Evolutionary conservation across 2,329 filamentous ascomycete species (phyloP).

Genomic region (Penicillium verrucosum): DNA sequence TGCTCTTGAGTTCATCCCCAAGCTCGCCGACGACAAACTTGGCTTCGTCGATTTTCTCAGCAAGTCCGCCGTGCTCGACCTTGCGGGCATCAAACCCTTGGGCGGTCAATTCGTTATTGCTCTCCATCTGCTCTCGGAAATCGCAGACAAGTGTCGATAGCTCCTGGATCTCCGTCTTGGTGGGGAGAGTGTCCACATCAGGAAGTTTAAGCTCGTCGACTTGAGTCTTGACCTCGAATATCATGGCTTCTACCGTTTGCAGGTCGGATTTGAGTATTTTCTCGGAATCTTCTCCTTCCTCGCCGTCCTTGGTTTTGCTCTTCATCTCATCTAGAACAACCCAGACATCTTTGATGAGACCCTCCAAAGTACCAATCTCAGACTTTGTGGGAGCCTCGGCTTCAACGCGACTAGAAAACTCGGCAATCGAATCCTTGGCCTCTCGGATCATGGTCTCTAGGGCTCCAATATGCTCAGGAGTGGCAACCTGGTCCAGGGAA

Average conservation of each 20-base stretch:
- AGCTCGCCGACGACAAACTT: constrained; percentile 75
- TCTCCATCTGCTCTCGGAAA: constrained; percentile 61
- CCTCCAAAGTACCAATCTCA: constrained; percentile 72
- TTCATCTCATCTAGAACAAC: constrained; percentile 69
- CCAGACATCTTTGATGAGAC: constrained; percentile 74
- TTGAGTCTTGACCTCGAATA: constrained; percentile 78
- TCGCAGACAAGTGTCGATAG: constrained; percentile 70
- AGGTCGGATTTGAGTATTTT: constrained; percentile 77
- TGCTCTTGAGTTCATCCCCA: constrained; percentile 70
- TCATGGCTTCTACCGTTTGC: constrained; percentile 74
- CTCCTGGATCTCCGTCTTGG: constrained; percentile 70
- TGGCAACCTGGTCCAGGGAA: constrained; percentile 65
- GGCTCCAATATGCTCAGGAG: constrained; percentile 57
- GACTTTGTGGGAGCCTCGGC: constrained; percentile 69
- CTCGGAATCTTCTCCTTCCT: constrained; percentile 50
- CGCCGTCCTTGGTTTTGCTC: constrained; percentile 37
- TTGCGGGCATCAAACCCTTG: constrained; percentile 82
- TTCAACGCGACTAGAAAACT: constrained; percentile 65
- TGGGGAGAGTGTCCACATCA: constrained; percentile 67
- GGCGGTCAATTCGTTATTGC: constrained; percentile 68
- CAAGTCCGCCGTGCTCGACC: constrained; percentile 73
- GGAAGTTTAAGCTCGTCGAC: constrained; percentile 70
- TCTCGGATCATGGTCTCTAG: constrained; percentile 69
- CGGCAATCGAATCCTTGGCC: constrained; percentile 68
- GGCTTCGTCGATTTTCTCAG: constrained; percentile 74